Base-by-base conservation (phyloP, 2,329 filamentous ascomycete species). In the Rhinocladiella mackenziei region DNA sequence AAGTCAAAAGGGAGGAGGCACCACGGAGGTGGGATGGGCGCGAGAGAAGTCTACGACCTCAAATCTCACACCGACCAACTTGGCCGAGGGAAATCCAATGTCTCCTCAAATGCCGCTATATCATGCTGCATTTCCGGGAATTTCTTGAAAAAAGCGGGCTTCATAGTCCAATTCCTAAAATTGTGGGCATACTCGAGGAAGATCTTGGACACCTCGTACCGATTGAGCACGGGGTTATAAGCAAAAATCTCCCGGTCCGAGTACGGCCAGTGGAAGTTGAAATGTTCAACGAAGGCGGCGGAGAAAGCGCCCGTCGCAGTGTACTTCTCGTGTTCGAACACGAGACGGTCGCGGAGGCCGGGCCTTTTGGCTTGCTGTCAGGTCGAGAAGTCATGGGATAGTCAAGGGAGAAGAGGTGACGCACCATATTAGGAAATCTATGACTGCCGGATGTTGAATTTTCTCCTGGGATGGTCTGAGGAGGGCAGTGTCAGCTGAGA, bases 101-200 rank as follows among this genome's bases (percentile, higher is more conserved):
- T 22, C 18, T 47, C 46, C 7, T 50, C 43, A 30, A 30, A 50
- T 4, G 47, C 39, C 9, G 49, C 45, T 37, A 56, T 56, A 32
- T 56, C 53, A 36, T 54, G 45, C 31, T 49, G 44, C 53, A 56
- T 54, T 36, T 56, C 53, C 4, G 53, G 53, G 39, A 54, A 56
- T 23, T 43, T 38, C 20, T 50, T 46, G 36, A 56, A 56, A 31
- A 56, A 56, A 4, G 26, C 43, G n/a, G 53, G 53, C 20, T 44
- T 43, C 53, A 56, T 56, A n/a, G 53, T 56, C 51, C 51, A 56
- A n/a, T 54, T 52, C 29, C 50, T 54, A 43, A 54, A 45, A 29
- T 56, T 48, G 39, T 51, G 53, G 2, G 41, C 45, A 23, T 48
- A 47, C n/a, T 52, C 49, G n/a, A 48, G 40, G 25, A 54, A 56